phyloP scores from a whole-genome alignment of 352 stramenopile genomes.

The Phytopythium delawarense region DNA sequence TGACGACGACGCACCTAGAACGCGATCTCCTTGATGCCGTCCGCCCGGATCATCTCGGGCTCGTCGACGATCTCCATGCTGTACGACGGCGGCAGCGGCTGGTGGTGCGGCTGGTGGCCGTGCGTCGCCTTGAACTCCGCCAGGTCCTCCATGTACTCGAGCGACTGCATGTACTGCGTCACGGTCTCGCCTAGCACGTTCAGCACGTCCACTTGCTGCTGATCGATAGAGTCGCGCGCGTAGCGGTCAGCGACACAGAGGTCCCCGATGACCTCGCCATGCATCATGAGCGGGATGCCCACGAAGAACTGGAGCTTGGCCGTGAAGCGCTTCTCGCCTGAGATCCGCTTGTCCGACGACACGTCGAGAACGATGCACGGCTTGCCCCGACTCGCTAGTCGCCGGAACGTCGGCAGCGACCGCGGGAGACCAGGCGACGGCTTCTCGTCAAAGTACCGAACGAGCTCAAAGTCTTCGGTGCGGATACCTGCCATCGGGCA shows the following conservation, averaged over 20 bases:
- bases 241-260: constrained; percentile 81
- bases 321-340: constrained; percentile 76
- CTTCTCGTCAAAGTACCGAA: constrained; percentile 70
- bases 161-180: constrained; percentile 87
- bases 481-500: constrained; percentile 86
- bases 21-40: constrained; percentile 70
- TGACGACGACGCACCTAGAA: constrained; percentile 41
- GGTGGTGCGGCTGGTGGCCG: constrained; percentile 12
- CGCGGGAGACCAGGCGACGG: constrained; percentile 52
- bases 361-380: constrained; percentile 87
- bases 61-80: constrained; percentile 2
- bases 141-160: constrained; percentile 75
- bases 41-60: constrained; percentile 6
- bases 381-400: constrained; percentile 81
- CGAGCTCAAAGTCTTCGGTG: constrained; percentile 84
- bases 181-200: constrained; percentile 85
- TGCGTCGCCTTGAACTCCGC: constrained; percentile 57
- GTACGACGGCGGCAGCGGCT: background rate
- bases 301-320: constrained; percentile 89
- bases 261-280: constrained; percentile 83
- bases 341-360: constrained; percentile 85
- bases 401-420: constrained; percentile 81
- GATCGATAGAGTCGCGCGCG: constrained; percentile 75
- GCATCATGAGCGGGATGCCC: constrained; percentile 78
- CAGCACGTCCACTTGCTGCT: constrained; percentile 82